Evolutionary conservation across 306 rosid species (phyloP), one percentile per base, ranked within the genome.

Genomic region (Vigna angularis): DNA sequence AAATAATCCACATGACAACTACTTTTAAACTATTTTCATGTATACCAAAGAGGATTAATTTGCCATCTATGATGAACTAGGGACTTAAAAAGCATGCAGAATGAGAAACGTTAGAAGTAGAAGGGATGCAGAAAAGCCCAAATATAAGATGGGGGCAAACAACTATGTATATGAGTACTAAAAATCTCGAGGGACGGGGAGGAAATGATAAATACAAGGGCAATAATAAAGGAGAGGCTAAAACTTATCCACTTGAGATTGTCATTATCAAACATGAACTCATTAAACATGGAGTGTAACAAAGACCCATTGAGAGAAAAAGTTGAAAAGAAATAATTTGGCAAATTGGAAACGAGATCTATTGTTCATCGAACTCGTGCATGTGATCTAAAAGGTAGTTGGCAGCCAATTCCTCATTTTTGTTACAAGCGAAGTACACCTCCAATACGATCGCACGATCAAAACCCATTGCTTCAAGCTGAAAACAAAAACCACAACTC

Each of bases 321-420:
- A 12, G 50, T 10, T 45, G 66, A 75, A 20, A 38, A 66, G 52
- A 85, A 75, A 75, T 66, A 53, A 53, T 73, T 66, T 77, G 70
- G 18, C 74, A 59, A 47, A 70, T 66, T 65, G 34, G 22, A 59
- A 52, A 24, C 51, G 59, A 42, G 8, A 56, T 49, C 40, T 49
- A 56, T 87, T 88, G 89, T 32, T 90, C 98, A 47, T 90, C 96
- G 26, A 91, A 94, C 86, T 94, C 97, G 76, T 94, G 90, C 75
- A 85, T 88, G 83, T 94, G 97, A 85, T 94, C 97, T 67, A 94
- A 77, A 71, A 94, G 98, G 55, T 90, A 94, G 90, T 94, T 94
- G 56, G 98, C 98, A 55, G 97, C 97, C 86, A 94, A 55, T 49
- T 94, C 98, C 84, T 94, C 98, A 10, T 90, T 92, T 79, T 89